Base-by-base conservation (phyloP, 768 basidiomycete genomes). In the Russula abietina region DNA sequence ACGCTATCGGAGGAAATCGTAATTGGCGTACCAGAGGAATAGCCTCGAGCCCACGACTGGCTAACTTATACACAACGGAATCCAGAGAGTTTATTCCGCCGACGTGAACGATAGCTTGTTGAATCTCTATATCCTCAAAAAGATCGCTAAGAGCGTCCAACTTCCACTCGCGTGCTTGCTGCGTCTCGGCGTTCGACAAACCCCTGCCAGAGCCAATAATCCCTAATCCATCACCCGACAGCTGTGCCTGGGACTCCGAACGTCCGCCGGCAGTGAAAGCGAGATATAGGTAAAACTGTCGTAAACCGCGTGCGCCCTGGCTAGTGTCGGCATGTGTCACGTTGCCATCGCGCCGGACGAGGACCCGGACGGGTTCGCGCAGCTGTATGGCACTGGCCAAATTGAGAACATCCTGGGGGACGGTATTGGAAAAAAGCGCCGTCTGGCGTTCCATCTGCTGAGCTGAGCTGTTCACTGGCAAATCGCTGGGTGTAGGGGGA, bases 381-480 rank as follows among this genome's bases (percentile, higher is more conserved):
- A 99, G 83, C 70, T 97, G 91, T 61, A 99, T 93, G 4, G 89
- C 86, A 58, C 91, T 86, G 1, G 94, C 94, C 46, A 99, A 86
- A 73, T 95, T 98, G 65, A 99, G 83, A 12, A 99, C 97, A 71
- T 99, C 97, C 72, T 96, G 93, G 17, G 93, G 96, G 19, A 97
- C 95, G 3, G 97, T 99, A 73, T 98, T 98, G 41, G 93, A 96
- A 75, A 98, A 98, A n/a, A 93, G 79, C 8, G 91, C 92, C 4
- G 92, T 93, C 74, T 95, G 93, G 28, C 94, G 86, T 68, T 95
- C 93, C 52, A 88, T 80, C 1, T 71, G 65, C 49, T 70, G 73
- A 26, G 78, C 65, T 24, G 73, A 69, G n/a, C 69, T 75, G 24
- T 70, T 71, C 36, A 71, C 69, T 52, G 67, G 69, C 22, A 78